Conservation (phyloP, 1,139 yeast species). For the Candida frijolesensis region DNA sequence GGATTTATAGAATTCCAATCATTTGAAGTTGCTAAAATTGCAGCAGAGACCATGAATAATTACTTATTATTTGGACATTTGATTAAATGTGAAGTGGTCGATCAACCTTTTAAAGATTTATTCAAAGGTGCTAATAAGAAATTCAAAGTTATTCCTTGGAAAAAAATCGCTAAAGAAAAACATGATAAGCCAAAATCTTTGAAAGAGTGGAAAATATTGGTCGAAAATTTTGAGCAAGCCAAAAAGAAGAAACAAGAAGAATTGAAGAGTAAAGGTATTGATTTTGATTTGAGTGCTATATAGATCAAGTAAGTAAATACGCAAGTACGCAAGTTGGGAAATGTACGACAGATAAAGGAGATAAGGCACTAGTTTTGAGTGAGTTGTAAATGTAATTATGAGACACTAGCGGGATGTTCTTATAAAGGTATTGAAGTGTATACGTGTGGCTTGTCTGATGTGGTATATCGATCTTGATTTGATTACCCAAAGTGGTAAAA, state of each 20-base stretch:
- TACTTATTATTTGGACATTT: slow-evolving; percentile 88
- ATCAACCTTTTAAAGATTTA: slow-evolving; percentile 50
- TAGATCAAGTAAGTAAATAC: slow-evolving; percentile 5
- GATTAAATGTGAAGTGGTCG: slow-evolving; percentile 61
- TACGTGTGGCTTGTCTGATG: too few species aligned
- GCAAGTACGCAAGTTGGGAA: slow-evolving; percentile 1
- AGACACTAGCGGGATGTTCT: too few species aligned
- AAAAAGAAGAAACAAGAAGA: slow-evolving; percentile 47
- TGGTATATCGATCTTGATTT: too few species aligned
- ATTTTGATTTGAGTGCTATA: slow-evolving; percentile 31
- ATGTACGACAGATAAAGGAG: not conserved
- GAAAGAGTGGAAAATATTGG: slow-evolving; percentile 59
- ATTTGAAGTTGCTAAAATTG: slow-evolving; percentile 77
- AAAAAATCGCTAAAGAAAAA: slow-evolving; percentile 52
- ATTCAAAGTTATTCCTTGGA: slow-evolving; percentile 67
- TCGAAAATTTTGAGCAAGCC: slow-evolving; percentile 46
- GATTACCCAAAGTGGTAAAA: not conserved
- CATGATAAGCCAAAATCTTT: slow-evolving; percentile 59
- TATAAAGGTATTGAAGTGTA: too few species aligned
- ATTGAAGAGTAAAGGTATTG: slow-evolving; percentile 58
- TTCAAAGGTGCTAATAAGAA: slow-evolving; percentile 55
- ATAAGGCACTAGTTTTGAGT: not conserved
- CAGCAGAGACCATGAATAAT: slow-evolving; percentile 95
- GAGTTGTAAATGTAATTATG: too few species aligned
- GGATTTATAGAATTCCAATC: slow-evolving; percentile 85